A percentile compares a stretch with the other conserved stretches of the same genome.
Evolutionary conservation across 2,329 filamentous ascomycete genomes (phyloP).

Genomic region (Sclerotiophoma versabilis): DNA sequence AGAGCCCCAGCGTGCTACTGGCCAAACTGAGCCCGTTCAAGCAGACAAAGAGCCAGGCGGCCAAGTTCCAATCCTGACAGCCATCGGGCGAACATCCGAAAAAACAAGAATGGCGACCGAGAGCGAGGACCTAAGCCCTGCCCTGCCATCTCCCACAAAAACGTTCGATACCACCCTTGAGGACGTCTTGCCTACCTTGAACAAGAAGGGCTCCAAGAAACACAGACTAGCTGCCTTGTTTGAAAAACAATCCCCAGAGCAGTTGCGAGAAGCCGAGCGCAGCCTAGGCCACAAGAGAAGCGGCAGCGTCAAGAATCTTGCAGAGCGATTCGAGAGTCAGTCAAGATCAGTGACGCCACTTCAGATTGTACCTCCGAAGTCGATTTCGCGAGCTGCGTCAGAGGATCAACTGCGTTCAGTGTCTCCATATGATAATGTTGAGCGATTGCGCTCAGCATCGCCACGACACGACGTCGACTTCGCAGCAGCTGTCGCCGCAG

Average conservation of each 20-base stretch:
- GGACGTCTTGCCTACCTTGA: conserved; percentile 28
- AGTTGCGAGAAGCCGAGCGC: conserved; percentile 17
- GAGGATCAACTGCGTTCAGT: conserved; percentile 23
- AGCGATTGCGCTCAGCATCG: conserved; percentile 25
- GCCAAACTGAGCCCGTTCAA: neutral
- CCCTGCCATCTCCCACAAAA: neutral
- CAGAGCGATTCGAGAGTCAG: conserved; percentile 33
- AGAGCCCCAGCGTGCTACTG: neutral
- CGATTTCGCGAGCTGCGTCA: conserved; percentile 25
- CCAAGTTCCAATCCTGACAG: neutral
- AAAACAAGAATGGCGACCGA: neutral
- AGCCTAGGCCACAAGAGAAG: conserved; percentile 22
- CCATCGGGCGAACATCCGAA: neutral
- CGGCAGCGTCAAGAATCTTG: conserved; percentile 33
- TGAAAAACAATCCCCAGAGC: conserved; percentile 31
- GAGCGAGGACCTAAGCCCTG: neutral
- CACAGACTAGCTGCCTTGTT: conserved; percentile 45
- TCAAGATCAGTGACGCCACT: conserved; percentile 30
- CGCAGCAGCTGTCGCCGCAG: conserved; percentile 56
- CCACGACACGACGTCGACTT: conserved; percentile 54
- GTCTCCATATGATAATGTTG: conserved; percentile 26
- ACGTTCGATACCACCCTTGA: conserved; percentile 20
- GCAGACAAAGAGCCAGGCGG: neutral
- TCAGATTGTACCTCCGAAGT: conserved; percentile 21
- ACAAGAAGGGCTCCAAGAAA: conserved; percentile 50